These are phyloP conservation scores for Hemisphaericaspora lyxosophila DNA, from an alignment of 1,139 yeast genomes.

Conservation along the genomic window DNA sequence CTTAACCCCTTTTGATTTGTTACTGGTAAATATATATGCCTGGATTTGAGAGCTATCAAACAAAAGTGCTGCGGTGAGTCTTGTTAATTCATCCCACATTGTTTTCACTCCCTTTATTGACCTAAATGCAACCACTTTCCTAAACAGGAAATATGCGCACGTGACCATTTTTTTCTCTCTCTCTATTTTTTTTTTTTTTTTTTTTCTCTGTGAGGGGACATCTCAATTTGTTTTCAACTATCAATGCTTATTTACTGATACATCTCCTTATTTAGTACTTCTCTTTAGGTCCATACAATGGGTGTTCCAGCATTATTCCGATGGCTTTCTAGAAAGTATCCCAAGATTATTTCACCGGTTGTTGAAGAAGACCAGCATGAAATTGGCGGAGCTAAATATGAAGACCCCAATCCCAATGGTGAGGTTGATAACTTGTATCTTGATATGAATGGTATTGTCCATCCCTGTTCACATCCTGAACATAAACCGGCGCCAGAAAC, in stretches of 20 bases:
- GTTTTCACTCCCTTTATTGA: no score
- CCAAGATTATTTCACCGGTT: conserved; percentile 90
- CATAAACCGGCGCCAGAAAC: conserved; percentile 91
- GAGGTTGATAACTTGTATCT: conserved; percentile 87
- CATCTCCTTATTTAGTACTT: no score
- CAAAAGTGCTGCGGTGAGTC: no score
- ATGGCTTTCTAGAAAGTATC: conserved; percentile 92
- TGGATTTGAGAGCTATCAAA: no score
- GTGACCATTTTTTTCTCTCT: not conserved
- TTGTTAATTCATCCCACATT: no score
- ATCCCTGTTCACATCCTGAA: conserved; percentile 97
- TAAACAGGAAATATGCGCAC: not conserved
- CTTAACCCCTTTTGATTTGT: no score
- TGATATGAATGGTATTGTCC: conserved; percentile 98
- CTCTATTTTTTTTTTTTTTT: not conserved
- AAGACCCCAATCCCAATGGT: conserved; percentile 89
- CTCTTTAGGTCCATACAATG: no score
- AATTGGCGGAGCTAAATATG: conserved; percentile 56
- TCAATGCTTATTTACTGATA: not conserved
- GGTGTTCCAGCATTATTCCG: conserved; percentile 97
- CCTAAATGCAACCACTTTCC: not conserved
- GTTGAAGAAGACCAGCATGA: conserved; percentile 67
- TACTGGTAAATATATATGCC: no score
- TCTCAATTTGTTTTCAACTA: not conserved
- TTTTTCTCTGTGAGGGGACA: not conserved